phyloP scores from a whole-genome alignment of 2,329 filamentous ascomycete species.

The Verruconis gallopava region DNA sequence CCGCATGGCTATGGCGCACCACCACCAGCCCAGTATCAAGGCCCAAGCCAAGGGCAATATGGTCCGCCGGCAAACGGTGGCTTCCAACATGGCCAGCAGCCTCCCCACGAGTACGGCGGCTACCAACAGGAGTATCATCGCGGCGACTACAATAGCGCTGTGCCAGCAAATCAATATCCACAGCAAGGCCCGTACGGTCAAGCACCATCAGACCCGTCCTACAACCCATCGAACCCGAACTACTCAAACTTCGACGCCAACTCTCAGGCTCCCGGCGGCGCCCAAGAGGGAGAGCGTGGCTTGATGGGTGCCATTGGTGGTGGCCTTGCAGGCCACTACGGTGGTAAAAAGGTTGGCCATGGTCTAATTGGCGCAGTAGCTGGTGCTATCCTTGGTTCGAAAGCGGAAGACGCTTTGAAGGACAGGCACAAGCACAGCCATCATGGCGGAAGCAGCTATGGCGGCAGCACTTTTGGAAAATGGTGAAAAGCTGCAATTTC shows the following conservation, averaged over 20 bases:
- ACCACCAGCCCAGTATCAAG: slow-evolving; percentile 14
- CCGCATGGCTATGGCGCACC: slow-evolving; percentile 20
- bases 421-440: slow-evolving; percentile 21
- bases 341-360: slow-evolving; percentile 43
- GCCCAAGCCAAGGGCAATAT: slow-evolving; percentile 25
- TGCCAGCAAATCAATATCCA: slow-evolving; percentile 20
- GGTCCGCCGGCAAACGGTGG: slow-evolving; percentile 35
- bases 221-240: slow-evolving; percentile 19
- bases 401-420: slow-evolving; percentile 42
- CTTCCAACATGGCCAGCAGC: slow-evolving; percentile 31
- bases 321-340: slow-evolving; percentile 42
- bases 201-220: slow-evolving; percentile 23
- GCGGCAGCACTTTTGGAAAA: background rate
- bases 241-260: slow-evolving; percentile 14
- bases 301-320: slow-evolving; percentile 44
- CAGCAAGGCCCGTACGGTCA: slow-evolving; percentile 29
- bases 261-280: slow-evolving; percentile 30
- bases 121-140: slow-evolving; percentile 2
- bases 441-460: background rate
- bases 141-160: slow-evolving; percentile 3
- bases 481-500: no score
- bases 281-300: slow-evolving; percentile 42
- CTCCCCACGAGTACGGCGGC: background rate
- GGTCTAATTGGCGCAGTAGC: slow-evolving; percentile 45
- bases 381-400: slow-evolving; percentile 43